phyloP scores from a whole-genome alignment of 805 yeast species.

The Wickerhamomyces rabaulensis region DNA sequence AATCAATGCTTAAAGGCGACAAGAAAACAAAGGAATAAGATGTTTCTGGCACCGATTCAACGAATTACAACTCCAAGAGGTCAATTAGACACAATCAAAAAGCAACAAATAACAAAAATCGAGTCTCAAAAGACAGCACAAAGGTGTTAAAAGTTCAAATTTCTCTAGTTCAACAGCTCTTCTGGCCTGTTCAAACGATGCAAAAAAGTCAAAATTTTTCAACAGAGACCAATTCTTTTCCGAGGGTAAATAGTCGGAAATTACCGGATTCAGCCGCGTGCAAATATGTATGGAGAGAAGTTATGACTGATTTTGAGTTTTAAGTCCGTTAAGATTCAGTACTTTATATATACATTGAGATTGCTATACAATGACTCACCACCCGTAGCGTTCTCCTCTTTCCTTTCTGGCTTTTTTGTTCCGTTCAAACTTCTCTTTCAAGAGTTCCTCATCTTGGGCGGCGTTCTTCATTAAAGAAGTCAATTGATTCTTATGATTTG shows the following conservation, averaged over 20 bases:
- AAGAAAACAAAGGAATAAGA: neutral
- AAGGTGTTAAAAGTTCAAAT: neutral
- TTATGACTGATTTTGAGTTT: neutral
- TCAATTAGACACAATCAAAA: neutral
- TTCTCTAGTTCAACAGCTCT: neutral
- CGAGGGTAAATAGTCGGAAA: neutral
- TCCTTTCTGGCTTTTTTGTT: constrained; percentile 20
- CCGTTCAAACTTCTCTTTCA: constrained; percentile 19
- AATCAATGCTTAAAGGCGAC: neutral
- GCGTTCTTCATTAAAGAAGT: constrained; percentile 25
- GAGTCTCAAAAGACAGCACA: neutral
- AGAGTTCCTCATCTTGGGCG: constrained; percentile 16
- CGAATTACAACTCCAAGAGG: neutral
- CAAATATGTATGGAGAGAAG: neutral
- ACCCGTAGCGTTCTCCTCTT: constrained; percentile 19
- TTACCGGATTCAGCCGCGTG: neutral
- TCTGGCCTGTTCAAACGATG: neutral
- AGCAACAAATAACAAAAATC: neutral
- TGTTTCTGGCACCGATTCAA: neutral
- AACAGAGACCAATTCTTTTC: neutral
- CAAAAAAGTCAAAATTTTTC: neutral
- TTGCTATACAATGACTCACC: constrained; percentile 8
- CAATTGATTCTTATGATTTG: constrained; percentile 22
- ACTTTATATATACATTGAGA: neutral
- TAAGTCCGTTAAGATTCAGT: neutral